These are phyloP conservation scores for Glomus cerebriforme DNA, from an alignment of 192 early-diverging fungal genomes.

Conservation along the genomic window DNA sequence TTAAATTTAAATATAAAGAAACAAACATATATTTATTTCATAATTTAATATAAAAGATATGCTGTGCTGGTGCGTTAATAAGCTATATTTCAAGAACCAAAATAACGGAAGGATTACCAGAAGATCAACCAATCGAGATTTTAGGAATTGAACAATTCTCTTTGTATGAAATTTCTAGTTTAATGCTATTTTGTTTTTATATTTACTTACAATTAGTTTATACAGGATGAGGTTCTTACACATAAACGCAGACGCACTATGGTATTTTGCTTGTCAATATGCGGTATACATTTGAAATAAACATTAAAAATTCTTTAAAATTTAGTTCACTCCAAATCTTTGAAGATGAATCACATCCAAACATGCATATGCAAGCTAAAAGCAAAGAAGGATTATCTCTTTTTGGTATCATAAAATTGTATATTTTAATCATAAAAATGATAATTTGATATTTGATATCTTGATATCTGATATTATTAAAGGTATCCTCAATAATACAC, in stretches of 20 bases:
- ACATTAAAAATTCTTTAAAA: not conserved
- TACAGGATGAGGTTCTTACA: constrained; percentile 54
- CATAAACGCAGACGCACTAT: constrained; percentile 58
- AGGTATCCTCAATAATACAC: constrained; percentile 68
- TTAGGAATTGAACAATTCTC: constrained; percentile 42
- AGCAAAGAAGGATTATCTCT: constrained; percentile 72
- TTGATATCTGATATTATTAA: not conserved
- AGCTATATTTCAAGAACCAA: constrained; percentile 41
- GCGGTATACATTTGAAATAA: not conserved
- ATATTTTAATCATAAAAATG: too few relatives aligned
- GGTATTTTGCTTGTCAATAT: constrained; percentile 40
- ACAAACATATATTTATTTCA: not conserved
- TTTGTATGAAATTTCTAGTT: constrained; percentile 31
- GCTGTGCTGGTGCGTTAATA: constrained; percentile 50
- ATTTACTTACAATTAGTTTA: not conserved
- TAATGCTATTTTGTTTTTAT: not conserved
- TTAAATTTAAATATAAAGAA: not conserved
- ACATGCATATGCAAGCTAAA: constrained; percentile 66
- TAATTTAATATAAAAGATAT: too few relatives aligned
- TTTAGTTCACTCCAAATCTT: constrained; percentile 81
- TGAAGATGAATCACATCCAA: constrained; percentile 76
- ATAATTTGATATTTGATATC: too few relatives aligned
- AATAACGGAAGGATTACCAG: constrained; percentile 19
- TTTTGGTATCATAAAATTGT: constrained; percentile 55
- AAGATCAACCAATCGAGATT: constrained; percentile 5